A percentile compares a stretch with the other conserved stretches of the same genome.
Evolutionary conservation across 768 basidiomycete species (phyloP).

Genomic region (Collybiopsis confluens): DNA sequence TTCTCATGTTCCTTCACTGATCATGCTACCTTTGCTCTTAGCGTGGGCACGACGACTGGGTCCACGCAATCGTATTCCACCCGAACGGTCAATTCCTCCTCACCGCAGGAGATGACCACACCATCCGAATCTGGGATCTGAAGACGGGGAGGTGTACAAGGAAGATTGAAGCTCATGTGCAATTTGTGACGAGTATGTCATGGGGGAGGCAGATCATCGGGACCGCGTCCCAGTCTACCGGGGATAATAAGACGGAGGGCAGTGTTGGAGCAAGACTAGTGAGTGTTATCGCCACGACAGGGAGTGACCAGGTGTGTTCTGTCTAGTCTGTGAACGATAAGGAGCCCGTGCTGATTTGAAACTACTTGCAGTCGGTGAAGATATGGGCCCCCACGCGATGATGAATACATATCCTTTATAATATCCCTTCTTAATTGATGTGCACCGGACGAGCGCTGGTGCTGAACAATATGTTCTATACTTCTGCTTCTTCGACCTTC

Average conservation of each 20-base stretch:
- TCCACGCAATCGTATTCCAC: conserved; percentile 67
- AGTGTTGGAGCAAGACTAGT: conserved; percentile 9
- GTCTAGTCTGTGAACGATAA: too few species aligned
- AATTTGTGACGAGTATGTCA: conserved; percentile 54
- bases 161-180: conserved; percentile 60
- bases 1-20: conserved; percentile 6
- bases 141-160: conserved; percentile 62
- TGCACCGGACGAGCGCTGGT: too few species aligned
- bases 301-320: conserved; percentile 15
- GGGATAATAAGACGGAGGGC: conserved; percentile 13
- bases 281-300: conserved; percentile 20
- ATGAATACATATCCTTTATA: not conserved
- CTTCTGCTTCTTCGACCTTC: too few species aligned
- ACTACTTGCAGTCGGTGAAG: conserved; percentile 10
- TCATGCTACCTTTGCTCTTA: conserved; percentile 2
- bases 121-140: conserved; percentile 70
- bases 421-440: not conserved
- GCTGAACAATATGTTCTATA: too few species aligned
- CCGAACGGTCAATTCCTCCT: conserved; percentile 67
- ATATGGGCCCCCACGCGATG: conserved; percentile 14
- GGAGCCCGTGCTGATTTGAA: too few species aligned
- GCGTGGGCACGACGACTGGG: conserved; percentile 67
- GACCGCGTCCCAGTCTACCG: not conserved
- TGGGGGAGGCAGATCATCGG: conserved; percentile 47
- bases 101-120: conserved; percentile 70